Evolutionary conservation across 2,329 filamentous ascomycete species (phyloP).

Genomic region (Phyllosticta citribraziliensis): DNA sequence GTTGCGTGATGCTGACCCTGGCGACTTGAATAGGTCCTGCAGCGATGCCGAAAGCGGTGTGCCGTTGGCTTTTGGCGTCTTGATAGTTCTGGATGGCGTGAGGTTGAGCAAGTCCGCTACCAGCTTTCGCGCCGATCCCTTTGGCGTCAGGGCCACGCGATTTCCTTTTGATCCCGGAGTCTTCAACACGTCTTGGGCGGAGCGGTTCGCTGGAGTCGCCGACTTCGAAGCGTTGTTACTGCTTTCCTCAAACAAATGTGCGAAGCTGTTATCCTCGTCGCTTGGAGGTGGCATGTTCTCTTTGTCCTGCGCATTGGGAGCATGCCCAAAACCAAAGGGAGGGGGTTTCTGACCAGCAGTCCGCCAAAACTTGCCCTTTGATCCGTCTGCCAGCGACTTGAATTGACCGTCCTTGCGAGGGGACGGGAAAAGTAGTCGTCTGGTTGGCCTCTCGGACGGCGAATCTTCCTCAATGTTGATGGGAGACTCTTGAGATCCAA

Average conservation of each 20-base stretch:
- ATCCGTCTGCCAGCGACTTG: conserved; percentile 44
- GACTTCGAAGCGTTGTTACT: conserved; percentile 40
- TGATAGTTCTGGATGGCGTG: conserved; percentile 26
- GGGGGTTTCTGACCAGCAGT: conserved; percentile 17
- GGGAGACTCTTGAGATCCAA: conserved; percentile 36
- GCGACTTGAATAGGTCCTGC: conserved; percentile 44
- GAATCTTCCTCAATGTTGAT: conserved; percentile 41
- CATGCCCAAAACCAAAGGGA: not conserved
- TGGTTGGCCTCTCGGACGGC: conserved; percentile 46
- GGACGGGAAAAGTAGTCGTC: conserved; percentile 67
- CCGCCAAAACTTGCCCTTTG: not conserved
- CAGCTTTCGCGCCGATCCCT: conserved; percentile 14
- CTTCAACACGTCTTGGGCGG: conserved; percentile 37
- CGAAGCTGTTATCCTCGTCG: conserved; percentile 42
- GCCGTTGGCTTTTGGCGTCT: conserved; percentile 21
- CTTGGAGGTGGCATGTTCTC: conserved; percentile 43
- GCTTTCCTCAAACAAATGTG: conserved; percentile 58
- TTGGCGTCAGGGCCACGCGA: conserved; percentile 25
- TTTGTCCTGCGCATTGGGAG: conserved; percentile 35
- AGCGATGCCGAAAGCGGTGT: conserved; percentile 56
- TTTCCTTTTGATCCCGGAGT: conserved; percentile 35
- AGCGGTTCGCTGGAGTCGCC: conserved; percentile 45
- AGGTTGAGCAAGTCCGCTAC: conserved; percentile 30
- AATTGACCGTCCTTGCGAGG: conserved; percentile 55
- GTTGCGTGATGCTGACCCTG: not conserved